Evolutionary conservation across 108 stramenopile genomes (phyloP), one percentile per base, ranked within the genome.

Genomic region (Seminavis robusta): DNA sequence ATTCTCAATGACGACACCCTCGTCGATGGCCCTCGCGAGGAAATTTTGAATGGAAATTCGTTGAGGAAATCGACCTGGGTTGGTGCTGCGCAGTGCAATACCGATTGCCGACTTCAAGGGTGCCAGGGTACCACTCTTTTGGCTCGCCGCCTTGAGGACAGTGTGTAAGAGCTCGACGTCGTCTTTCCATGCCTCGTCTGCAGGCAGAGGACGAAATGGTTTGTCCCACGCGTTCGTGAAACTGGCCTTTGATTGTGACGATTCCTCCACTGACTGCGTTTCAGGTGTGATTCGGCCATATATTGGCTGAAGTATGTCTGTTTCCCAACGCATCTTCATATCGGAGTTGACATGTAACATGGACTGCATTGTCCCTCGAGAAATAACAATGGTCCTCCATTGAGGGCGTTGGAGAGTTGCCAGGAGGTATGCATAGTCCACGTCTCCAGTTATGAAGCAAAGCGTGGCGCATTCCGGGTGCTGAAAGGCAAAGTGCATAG

Each of bases 311-410:
- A 67, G 44, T 26, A 73, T 58, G 38, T 66, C 65, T 19, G 71
- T 67, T 33, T 66, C 71, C 65, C 64, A 73, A 4, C 59, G n/a
- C 65, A 67, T 45, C 29, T 61, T 61, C 59, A 61, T 67, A 41
- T 71, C 42, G 36, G 63, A 58, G 29, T 71, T 71, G 0, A 61
- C 65, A 47, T 73, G 52, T 4, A 66, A 32, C 71, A 61, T 56
- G 8, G 71, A 73, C 0, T 52, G 59, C 38, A 71, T 2, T 20
- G 55, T 71, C 15, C 70, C 57, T 30, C 32, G 52, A 3, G 71
- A 73, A 19, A 73, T 73, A 8, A 66, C 65, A 55, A 73, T 73
- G 3, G 71, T 67, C 21, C 40, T 52, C 64, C 65, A 73, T 37
- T 67, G 52, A 3, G 72, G 60, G 2, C 52, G 21, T 21, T 67